Evolutionary conservation across 805 yeast species (phyloP).

Genomic region (Maudiozyma bulderi): DNA sequence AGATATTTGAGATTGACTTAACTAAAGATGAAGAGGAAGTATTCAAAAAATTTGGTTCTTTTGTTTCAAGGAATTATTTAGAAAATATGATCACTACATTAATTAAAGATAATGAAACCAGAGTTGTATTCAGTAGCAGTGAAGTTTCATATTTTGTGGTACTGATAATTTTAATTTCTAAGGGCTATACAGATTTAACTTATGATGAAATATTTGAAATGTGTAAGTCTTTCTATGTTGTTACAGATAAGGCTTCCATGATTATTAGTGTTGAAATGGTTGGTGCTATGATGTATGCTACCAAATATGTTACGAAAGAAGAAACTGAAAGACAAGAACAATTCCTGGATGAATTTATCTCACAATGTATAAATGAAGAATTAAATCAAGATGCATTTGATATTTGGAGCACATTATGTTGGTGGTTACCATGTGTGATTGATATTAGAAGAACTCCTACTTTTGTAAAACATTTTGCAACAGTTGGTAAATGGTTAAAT

Average conservation of each 20-base stretch:
- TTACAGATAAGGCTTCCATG: constrained; percentile 66
- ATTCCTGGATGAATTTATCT: constrained; percentile 37
- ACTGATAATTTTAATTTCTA: constrained; percentile 40
- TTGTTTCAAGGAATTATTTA: constrained; percentile 53
- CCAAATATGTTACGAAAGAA: constrained; percentile 33
- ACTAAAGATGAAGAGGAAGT: constrained; percentile 35
- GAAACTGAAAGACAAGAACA: constrained; percentile 34
- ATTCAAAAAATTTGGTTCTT: constrained; percentile 35
- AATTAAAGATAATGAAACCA: constrained; percentile 59
- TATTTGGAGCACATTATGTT: constrained; percentile 67
- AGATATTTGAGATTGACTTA: constrained; percentile 30
- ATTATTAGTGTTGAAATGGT: constrained; percentile 64
- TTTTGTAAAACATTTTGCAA: constrained; percentile 36
- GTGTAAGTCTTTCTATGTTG: constrained; percentile 42
- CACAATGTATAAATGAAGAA: constrained; percentile 41
- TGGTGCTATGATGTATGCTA: constrained; percentile 49
- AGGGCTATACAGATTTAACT: constrained; percentile 31
- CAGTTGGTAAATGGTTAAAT: constrained; percentile 36
- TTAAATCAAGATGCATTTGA: constrained; percentile 63
- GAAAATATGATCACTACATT: constrained; percentile 38
- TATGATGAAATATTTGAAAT: constrained; percentile 45
- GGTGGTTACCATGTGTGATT: constrained; percentile 61
- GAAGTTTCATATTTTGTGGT: constrained; percentile 50
- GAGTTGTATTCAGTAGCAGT: constrained; percentile 54
- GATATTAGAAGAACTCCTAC: constrained; percentile 60